Percentiles rank a stretch among this genome's conserved stretches.
Conservation (phyloP, 2,329 filamentous ascomycete species). For the Bertia moriformis region DNA sequence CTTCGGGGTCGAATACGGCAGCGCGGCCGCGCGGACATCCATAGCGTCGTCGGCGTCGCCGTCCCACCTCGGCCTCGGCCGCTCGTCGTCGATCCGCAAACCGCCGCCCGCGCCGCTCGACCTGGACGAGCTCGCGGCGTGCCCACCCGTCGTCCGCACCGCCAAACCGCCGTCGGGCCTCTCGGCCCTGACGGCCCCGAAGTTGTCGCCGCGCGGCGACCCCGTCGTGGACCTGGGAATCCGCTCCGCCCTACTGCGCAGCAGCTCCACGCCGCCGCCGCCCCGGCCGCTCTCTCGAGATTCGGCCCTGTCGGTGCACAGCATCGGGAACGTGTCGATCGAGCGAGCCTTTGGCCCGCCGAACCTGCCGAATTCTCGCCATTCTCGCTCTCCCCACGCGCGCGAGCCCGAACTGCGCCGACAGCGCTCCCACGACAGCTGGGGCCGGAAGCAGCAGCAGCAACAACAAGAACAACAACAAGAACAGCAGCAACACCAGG, state of each 20-base stretch:
- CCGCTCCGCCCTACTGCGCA: constrained; percentile 43
- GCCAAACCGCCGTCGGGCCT: constrained; percentile 67
- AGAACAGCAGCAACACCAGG: too few species aligned
- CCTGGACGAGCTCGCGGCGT: constrained; percentile 44
- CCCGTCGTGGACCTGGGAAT: constrained; percentile 29
- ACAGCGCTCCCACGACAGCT: constrained; percentile 44
- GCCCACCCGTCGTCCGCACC: constrained; percentile 64
- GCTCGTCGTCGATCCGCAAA: constrained; percentile 31
- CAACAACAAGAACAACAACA: constrained; percentile 34
- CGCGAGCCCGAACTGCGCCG: constrained; percentile 32
- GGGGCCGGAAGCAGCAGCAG: constrained; percentile 44
- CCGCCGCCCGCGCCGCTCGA: constrained; percentile 15
- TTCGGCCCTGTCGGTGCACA: constrained; percentile 41
- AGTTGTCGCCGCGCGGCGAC: constrained; percentile 33
- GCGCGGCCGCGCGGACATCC: too few species aligned
- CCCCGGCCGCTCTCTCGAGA: constrained; percentile 41
- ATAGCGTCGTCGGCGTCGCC: constrained; percentile 40
- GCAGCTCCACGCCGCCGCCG: constrained; percentile 21
- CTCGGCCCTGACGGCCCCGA: constrained; percentile 54
- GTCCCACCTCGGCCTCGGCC: too few species aligned
- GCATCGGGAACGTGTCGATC: constrained; percentile 50
- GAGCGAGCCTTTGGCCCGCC: constrained; percentile 40
- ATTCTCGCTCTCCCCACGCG: constrained; percentile 7
- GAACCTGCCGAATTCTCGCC: too few species aligned
- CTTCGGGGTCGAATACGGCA: constrained; percentile 64